Evolutionary conservation across 192 early-diverging fungal genomes (phyloP), one percentile per base, ranked within the genome.

Genomic region (Coemansia sp.): DNA sequence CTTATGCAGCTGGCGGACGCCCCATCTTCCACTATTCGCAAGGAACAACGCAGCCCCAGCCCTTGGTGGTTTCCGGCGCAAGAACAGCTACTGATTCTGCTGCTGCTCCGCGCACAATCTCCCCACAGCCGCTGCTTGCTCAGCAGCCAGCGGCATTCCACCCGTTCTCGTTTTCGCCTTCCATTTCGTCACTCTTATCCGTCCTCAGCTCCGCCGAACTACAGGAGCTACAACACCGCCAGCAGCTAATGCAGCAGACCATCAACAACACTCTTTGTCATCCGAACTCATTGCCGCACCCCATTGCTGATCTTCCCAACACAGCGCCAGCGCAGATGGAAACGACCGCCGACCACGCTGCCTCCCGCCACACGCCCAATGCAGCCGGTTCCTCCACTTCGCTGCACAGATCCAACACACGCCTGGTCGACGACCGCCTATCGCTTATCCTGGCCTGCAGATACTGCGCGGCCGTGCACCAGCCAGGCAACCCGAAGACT

Each of bases 101-200:
- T 5, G 39, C 60, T n/a, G 39, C 39, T 63, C 12, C 8, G 4
- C 3, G 6, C 63, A 19, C 9, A 54, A 16, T 37, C 42, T 59
- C 42, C 16, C 63, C 21, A 12, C 58, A 10, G 41, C 5, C 5
- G 37, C 19, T 12, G 6, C 16, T 45, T 4, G 21, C 6, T 15
- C 9, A 18, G 38, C 57, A 15, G 58, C 19, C 18, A 1, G 39
- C 21, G 3, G 19, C 15, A 21, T 32, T 61, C 49, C 61, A 53
- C 42, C 52, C 63, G 64, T 79, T 79, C 48, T 53, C 72, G 19
- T 79, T 79, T 43, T 79, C 77, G 62, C 77, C 77, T 6, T 79
- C 77, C 21, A 40, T 74, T n/a, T 69, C 76, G 42, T 79, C 76
- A 16, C 68, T 79, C 16, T 59, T 56, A 39, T 59, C 64, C 11